A percentile compares a stretch with the other conserved stretches of the same genome.
These are phyloP conservation scores for Nakataea oryzae DNA, from an alignment of 2,329 filamentous ascomycete species.

Conservation along the genomic window DNA sequence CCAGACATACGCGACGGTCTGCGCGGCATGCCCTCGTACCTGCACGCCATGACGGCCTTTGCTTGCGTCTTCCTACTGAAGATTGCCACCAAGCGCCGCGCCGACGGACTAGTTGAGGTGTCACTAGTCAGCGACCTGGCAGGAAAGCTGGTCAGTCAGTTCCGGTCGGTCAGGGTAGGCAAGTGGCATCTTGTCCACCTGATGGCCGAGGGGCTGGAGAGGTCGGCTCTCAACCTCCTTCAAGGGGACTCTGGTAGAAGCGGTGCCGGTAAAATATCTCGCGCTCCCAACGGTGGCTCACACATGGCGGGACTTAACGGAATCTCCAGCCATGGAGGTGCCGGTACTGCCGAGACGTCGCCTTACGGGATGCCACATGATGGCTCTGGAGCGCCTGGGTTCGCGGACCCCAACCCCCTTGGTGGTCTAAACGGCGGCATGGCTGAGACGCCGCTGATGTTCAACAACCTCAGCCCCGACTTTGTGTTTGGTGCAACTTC, in stretches of 20 bases:
- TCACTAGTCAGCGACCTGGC: constrained; percentile 25
- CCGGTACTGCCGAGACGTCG: neutral
- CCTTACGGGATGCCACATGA: neutral
- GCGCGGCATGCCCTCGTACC: constrained; percentile 36
- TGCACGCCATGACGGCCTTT: constrained; percentile 42
- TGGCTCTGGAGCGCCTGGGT: neutral
- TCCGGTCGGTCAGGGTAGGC: constrained; percentile 27
- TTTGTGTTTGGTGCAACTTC: neutral
- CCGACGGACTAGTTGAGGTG: constrained; percentile 24
- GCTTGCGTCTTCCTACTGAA: constrained; percentile 41
- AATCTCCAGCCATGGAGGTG: neutral
- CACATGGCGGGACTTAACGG: neutral
- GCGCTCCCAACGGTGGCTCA: neutral
- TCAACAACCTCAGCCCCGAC: constrained; percentile 1
- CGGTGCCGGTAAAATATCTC: no score
- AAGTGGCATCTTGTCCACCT: constrained; percentile 34
- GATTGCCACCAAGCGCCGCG: constrained; percentile 28
- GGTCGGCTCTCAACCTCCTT: neutral
- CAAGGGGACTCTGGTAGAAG: neutral
- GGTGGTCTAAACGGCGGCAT: neutral
- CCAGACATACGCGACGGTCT: constrained; percentile 19
- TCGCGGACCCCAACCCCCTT: neutral
- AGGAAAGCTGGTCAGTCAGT: constrained; percentile 24
- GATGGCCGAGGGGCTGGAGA: constrained; percentile 34
- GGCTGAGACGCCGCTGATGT: neutral